These are phyloP conservation scores for Lipomyces yamadae DNA, from an alignment of 805 yeast species.

Conservation along the genomic window DNA sequence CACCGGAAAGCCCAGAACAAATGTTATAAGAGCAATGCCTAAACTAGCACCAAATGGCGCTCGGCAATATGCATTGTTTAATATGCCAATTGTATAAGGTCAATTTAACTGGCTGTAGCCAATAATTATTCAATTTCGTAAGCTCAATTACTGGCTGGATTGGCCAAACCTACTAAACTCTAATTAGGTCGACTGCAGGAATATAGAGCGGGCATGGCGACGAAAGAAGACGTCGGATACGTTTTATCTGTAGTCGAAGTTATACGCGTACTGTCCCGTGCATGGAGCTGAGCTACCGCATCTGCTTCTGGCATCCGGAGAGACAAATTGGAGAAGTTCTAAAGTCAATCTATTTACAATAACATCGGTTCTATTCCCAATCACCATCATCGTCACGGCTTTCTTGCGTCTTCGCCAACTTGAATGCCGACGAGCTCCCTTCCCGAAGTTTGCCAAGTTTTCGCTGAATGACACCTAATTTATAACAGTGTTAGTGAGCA, in stretches of 20 bases:
- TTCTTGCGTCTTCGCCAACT: neutral
- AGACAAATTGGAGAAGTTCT: neutral
- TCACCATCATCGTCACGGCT: conserved; percentile 21
- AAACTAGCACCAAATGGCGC: too few species aligned
- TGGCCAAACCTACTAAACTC: too few species aligned
- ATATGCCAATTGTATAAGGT: too few species aligned
- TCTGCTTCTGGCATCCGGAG: neutral
- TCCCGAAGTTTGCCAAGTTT: conserved; percentile 27
- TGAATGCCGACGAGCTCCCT: neutral
- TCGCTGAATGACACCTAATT: conserved; percentile 25
- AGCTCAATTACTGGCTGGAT: too few species aligned
- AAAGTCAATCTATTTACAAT: neutral
- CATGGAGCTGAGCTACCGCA: neutral
- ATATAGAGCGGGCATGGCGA: too few species aligned
- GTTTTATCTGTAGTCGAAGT: neutral
- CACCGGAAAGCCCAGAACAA: too few species aligned
- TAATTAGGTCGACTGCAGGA: too few species aligned
- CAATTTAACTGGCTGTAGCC: too few species aligned
- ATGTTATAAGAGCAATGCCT: too few species aligned
- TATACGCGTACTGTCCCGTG: neutral
- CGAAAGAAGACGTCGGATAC: too few species aligned
- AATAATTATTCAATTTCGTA: too few species aligned
- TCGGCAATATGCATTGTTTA: too few species aligned
- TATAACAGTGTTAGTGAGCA: neutral
- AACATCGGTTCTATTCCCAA: conserved; percentile 26